phyloP scores from a whole-genome alignment of 2,329 filamentous ascomycete genomes.

The Fusarium transvaalense region DNA sequence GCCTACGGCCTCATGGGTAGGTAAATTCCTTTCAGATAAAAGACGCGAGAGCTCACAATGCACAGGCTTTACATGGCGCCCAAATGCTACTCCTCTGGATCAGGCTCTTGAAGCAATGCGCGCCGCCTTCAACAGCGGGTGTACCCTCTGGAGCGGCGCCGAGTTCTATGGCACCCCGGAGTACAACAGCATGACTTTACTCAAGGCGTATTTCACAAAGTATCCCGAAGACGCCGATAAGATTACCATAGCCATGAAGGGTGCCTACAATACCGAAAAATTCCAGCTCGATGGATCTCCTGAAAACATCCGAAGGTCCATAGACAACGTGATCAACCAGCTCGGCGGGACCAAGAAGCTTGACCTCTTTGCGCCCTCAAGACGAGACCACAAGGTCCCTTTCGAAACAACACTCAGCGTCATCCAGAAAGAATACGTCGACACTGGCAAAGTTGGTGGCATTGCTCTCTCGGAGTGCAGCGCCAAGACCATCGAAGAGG shows the following conservation, averaged over 20 bases:
- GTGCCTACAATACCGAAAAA: constrained; percentile 57
- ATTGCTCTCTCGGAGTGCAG: constrained; percentile 66
- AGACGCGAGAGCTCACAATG: neutral
- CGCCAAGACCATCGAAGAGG: constrained; percentile 63
- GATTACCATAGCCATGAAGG: constrained; percentile 73
- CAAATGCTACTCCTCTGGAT: constrained; percentile 57
- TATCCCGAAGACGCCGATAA: constrained; percentile 74
- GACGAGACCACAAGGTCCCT: constrained; percentile 65
- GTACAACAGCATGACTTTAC: constrained; percentile 69
- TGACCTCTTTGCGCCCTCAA: constrained; percentile 70
- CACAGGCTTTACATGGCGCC: constrained; percentile 61
- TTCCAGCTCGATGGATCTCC: constrained; percentile 64
- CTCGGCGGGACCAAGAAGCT: constrained; percentile 69
- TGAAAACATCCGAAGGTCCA: constrained; percentile 65
- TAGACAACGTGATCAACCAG: constrained; percentile 67
- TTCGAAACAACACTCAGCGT: constrained; percentile 59
- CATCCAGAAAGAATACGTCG: constrained; percentile 62
- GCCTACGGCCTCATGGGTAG: constrained; percentile 69
- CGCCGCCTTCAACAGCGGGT: constrained; percentile 60
- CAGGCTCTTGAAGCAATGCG: constrained; percentile 68
- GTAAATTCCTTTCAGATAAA: too few relatives aligned
- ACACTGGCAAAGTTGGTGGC: constrained; percentile 64
- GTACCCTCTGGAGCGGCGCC: constrained; percentile 71
- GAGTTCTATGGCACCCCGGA: constrained; percentile 74
- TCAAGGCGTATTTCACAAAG: constrained; percentile 72